Evolutionary conservation across 163 green algal species (phyloP), one percentile per base, ranked within the genome.

Genomic region (Prototheca cutis): DNA sequence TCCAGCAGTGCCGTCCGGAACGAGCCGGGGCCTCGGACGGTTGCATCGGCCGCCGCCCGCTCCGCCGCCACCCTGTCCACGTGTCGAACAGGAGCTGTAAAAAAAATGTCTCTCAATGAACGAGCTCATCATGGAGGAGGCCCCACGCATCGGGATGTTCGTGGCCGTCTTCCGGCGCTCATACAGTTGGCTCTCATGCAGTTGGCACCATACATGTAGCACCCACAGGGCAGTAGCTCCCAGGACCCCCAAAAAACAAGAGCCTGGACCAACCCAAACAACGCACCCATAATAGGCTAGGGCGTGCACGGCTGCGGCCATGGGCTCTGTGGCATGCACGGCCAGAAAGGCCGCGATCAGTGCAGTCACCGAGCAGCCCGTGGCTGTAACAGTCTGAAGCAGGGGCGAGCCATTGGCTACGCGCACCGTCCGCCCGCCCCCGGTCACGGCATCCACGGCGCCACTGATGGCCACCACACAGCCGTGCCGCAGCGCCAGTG

Each of bases 391-490:
- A 13, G 73, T 68, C 4, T 79, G 78, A 53, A 95, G 73, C 67
- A 93, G 59, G 5, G 62, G 39, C 15, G 79, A 53, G 7, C 87
- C 87, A 58, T 91, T 93, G 29, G 27, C 7, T 0, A 90, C 76
- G 19, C 52, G 51, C 10, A 90, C 19, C 48, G 87, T 71, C 3
- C 36, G 47, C 0, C 21, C 33, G 28, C 85, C 87, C 53, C 93
- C 80, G 24, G 85, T 95, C 3, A 82, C 72, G 29, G 79, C 63
- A 34, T 89, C 83, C 4, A 73, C 72, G 21, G 68, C 72, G 0
- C 86, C 86, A 0, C 76, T 84, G 7, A 95, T 74, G 8, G 80
- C 87, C 21, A 95, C 87, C 6, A 95, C 61, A 59, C 75, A 90
- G 31, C 61, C 60, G 45, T 79, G 48, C 30, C 69, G 30, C 29